Base-by-base conservation (phyloP, 495 filamentous ascomycete species). In the Xylaria bambusicola region DNA sequence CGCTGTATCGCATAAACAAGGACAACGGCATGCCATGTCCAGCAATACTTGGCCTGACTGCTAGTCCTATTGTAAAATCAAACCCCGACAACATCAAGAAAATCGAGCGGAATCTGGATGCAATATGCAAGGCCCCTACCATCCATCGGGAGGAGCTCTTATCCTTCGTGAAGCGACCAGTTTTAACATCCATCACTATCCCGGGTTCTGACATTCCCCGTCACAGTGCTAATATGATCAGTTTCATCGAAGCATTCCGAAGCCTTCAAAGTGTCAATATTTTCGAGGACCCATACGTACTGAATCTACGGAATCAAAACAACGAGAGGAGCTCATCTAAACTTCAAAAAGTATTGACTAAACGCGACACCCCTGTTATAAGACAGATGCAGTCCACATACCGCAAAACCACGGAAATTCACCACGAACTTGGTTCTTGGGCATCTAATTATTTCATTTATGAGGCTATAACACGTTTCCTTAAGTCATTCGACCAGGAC, bases 21-120 rank as follows among this genome's bases (percentile, higher is more conserved):
- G 59, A 67, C 15, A 64, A 63, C 1, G 67, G 76, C 2, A 58
- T 73, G 27, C 57, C 68, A 15, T 75, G 90, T 8, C 93, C 94
- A 0, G 74, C 76, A 12, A 92, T 97, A 52, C 75, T 97, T 8
- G 93, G 93, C 5, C 80, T 98, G 2, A 92, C 90, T 18, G 93
- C 93, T 0, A 95, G 90, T 64, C 93, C 93, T 0, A 77, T 93
- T 9, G 83, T 89, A 56, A 81, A 78, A 70, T 76, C 80, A 57
- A 77, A 80, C 27, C 68, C 77, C 6, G 62, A 67, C 0, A 78
- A 77, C 35, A 71, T 93, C 15, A 70, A 76, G 27, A 68, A 63
- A 9, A 84, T 98, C 20, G 93, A 98, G 67, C 50, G 77, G 21
- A 96, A 90, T 61, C 71, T 98, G 18, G 81, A 94, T 65, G 83